Evolutionary conservation across 108 stramenopile species (phyloP), one percentile per base, ranked within the genome.

Genomic region (Cyclotella sp.): DNA sequence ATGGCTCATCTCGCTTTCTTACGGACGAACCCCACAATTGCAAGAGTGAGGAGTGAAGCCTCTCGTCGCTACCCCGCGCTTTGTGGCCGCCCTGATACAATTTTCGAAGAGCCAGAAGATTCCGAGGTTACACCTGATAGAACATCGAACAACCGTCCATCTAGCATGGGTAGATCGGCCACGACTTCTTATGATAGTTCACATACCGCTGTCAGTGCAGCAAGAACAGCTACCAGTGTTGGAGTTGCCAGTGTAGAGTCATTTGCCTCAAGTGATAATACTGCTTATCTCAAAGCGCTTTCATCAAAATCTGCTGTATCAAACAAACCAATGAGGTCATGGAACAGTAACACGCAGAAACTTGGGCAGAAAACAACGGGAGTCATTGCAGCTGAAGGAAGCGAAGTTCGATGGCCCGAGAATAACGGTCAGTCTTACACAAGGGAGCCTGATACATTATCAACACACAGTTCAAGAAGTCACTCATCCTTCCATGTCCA

Each of bases 291-390:
- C 11, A 91, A 91, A 63, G 76, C 74, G 0, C 75, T 94, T 69
- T 87, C 93, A 12, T 80, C 90, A 78, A 87, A 88, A 70, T 82
- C 90, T 29, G 83, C 89, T 2, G 83, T 90, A 18, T 79, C 89
- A 0, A 80, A 40, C 58, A 73, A 83, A 55, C 62, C 68, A 79
- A 49, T 64, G 61, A 47, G 43, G 47, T 45, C 55, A 30, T 60
- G 49, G 39, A 72, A 66, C 46, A 49, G 47, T 43, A 69, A 24
- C 42, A 28, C 30, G 30, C 41, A 42, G 41, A 51, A 62, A 61
- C 7, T 52, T 34, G 43, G 30, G 49, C 73, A 69, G 43, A 8
- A 40, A 12, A 9, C 52, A 10, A 24, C 27, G n/a, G 67, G 66
- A 57, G 47, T 14, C 42, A 68, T 8, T 47, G 15, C 41, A 53